Base-by-base conservation (phyloP, 2,329 filamentous ascomycete genomes). In the Neonectria magnoliae region DNA sequence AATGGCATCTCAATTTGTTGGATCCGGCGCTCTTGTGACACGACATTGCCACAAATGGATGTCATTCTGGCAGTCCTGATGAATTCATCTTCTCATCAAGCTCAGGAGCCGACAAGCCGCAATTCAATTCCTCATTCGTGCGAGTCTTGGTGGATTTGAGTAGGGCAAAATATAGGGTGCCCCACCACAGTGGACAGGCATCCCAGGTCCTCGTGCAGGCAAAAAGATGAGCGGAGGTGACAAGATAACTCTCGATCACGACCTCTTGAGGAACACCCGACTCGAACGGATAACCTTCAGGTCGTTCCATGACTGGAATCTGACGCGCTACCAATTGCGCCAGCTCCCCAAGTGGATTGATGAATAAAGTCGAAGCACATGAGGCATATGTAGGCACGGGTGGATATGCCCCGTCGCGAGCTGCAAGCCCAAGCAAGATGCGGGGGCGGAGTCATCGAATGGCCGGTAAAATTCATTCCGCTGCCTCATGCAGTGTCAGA, bases 211-310 rank as follows among this genome's bases (percentile, higher is more conserved):
- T 48, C 45, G 25, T 10, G 18, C 25, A 10, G 36, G 10, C 47
- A 59, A 53, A 59, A 59, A 25, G 25, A 25, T 25, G 25, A 53
- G 16, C 13, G n/a, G 42, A 22, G 25, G 25, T n/a, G 22, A n/a
- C 48, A 13, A 5, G 4, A 27, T 5, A n/a, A 13, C 5, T 10
- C 36, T 18, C 20, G 13, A 33, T 10, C 16, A 29, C 38, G 45
- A 41, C 11, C 38, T 51, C 20, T 25, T 62, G 47, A 57, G 53
- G 47, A 25, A 62, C 60, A 62, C 60, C 53, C 38, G 60, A 62
- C 41, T 57, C 45, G 53, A 57, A 54, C 50, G 31, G 50, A 54
- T 60, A 54, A 48, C 57, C 50, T 55, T 60, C 42, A 41, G 47
- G 41, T 20, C 14, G 5, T 45, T 45, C 42, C 42, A 45, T 45